Base-by-base conservation (phyloP, 2,329 filamentous ascomycete genomes). In the Epichloe hybrida region DNA sequence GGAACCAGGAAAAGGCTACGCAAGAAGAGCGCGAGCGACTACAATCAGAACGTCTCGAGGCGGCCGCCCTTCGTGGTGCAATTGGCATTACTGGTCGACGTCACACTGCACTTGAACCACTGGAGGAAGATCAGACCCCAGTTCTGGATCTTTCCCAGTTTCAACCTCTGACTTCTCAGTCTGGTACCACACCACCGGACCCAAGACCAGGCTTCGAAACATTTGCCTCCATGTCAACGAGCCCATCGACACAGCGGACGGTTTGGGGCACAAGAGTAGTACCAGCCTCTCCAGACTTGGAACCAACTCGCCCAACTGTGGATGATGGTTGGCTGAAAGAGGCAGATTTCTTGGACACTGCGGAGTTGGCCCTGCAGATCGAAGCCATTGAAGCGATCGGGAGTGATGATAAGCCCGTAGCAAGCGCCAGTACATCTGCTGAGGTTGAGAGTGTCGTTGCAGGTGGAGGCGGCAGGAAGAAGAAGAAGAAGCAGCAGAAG, bases 231-330 rank as follows among this genome's bases (percentile, higher is more conserved):
- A 82, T 90, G 57, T 90, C 88, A 4, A 90, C 86, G 1, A 94
- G 86, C 55, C 89, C 90, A 0, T 83, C 80, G 6, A 79, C 81
- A 0, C 73, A 79, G 40, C 82, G 81, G 54, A 97, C 91, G 0
- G 88, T 97, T 0, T 97, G 91, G 91, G 91, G 91, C n/a, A 97
- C 91, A 0, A 75, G 79, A 3, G 80, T 77, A 0, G 70, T 95
- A 3, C 71, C 80, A 0, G 69, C 69, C 1, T 82, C 80, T 3
- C 80, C 82, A 2, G 75, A 77, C 11, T 59, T 80, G 31, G 66
- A 66, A 31, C 63, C 73, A 3, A 54, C 67, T 1, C 52, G 49
- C n/a, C 11, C 59, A 64, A 53, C 54, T 4, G 51, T 49, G 9
- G 80, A 89, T 54, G 90, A 96, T 63, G 91, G 90, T 0, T 96